Evolutionary conservation across 805 yeast genomes (phyloP), one percentile per base, ranked within the genome.

Genomic region (Saccharomycopsis microspora): DNA sequence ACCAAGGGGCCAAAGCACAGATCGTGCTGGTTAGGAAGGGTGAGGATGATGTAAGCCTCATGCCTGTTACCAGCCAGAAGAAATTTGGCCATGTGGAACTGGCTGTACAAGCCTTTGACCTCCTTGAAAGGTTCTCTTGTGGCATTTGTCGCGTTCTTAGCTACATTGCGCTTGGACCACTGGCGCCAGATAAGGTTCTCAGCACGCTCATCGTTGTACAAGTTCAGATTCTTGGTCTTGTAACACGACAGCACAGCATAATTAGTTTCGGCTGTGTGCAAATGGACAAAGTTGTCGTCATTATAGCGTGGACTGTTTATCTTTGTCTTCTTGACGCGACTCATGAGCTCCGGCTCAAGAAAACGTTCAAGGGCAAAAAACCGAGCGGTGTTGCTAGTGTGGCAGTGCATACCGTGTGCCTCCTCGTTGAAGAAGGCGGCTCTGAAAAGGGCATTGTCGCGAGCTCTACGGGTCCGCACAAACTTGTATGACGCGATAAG

Each of bases 221-320:
- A 34, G 40, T 44, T 44, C 11, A 39, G 28, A 45, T 48, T 48
- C 31, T 44, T 44, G 34, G 44, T 32, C 34, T 39, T 45, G 33
- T 28, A 11, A 31, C n/a, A 5, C 4, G 5, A 6, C 4, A 45
- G 40, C n/a, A 28, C 32, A 5, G 51, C 39, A 29, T 39, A 48
- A 42, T 48, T 48, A 29, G 41, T 38, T 19, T 44, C 29, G 31
- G 29, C 31, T 27, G 48, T 9, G 19, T 28, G n/a, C 41, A 41
- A 28, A 35, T 48, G 39, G 45, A 39, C 36, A 29, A 48, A 48
- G 45, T 44, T 48, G 35, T 48, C 51, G 36, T 48, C 51, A 32
- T 42, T 48, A 29, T 41, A 48, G 9, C 32, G n/a, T 40, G 40
- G 41, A 10, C 42, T 45, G 39, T 31, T 34, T 40, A 32, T 19